Percentiles rank a stretch among this genome's conserved stretches.
Evolutionary conservation across 352 stramenopile genomes (phyloP).

Genomic region (Phytopythium cucurbitacearum): DNA sequence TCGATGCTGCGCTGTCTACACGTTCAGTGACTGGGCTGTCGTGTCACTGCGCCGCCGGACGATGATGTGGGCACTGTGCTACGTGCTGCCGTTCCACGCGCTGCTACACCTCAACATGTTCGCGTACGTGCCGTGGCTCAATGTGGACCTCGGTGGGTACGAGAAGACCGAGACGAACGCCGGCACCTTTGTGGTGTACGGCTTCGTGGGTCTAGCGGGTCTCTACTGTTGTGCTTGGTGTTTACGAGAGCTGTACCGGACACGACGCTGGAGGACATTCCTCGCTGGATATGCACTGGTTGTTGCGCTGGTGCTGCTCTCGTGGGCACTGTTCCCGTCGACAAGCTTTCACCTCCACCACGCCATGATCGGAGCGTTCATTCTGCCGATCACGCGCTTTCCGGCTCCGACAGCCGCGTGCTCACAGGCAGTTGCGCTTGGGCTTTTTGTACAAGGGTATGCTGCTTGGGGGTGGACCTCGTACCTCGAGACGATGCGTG

Average conservation of each 20-base stretch:
- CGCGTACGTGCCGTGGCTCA: conserved; percentile 69
- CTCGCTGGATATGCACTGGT: conserved; percentile 31
- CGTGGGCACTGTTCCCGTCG: conserved; percentile 52
- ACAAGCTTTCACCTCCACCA: conserved; percentile 73
- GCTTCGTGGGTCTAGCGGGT: conserved; percentile 24
- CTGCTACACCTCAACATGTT: conserved; percentile 79
- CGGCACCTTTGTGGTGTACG: conserved; percentile 62
- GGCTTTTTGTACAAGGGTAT: conserved; percentile 72
- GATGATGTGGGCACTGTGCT: conserved; percentile 56
- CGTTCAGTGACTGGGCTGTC: conserved; percentile 40
- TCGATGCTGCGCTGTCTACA: conserved; percentile 29
- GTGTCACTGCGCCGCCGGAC: conserved; percentile 25
- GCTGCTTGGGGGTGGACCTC: conserved; percentile 67
- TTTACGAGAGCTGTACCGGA: conserved; percentile 40
- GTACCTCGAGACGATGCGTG: conserved; percentile 64
- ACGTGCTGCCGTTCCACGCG: conserved; percentile 62
- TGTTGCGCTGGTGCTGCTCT: conserved; percentile 23
- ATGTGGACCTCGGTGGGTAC: conserved; percentile 64
- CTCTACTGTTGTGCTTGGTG: conserved; percentile 28
- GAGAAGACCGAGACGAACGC: conserved; percentile 33
- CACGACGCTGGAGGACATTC: conserved; percentile 29
- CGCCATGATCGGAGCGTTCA: conserved; percentile 55
- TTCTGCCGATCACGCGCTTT: conserved; percentile 73
- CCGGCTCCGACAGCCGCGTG: conserved; percentile 45
- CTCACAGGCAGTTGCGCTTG: conserved; percentile 48